These are phyloP conservation scores for Kwoniella sp. DNA, from an alignment of 768 basidiomycete genomes.

Conservation along the genomic window DNA sequence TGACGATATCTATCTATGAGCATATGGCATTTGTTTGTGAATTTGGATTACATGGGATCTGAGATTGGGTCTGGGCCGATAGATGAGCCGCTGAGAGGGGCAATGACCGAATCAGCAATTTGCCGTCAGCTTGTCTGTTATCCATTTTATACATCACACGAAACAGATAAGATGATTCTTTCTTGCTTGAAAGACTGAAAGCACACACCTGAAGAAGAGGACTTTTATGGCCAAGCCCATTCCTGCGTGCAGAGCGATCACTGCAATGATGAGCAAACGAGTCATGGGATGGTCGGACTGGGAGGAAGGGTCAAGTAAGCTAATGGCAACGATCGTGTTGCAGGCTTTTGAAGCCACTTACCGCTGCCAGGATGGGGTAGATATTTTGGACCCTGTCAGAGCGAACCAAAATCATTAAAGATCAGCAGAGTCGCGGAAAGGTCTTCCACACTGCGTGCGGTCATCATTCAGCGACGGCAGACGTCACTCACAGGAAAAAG, in stretches of 20 bases:
- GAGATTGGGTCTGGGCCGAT: constrained; percentile 41
- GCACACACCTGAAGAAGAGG: constrained; percentile 64
- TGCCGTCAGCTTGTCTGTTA: background rate
- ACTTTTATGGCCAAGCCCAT: constrained; percentile 86
- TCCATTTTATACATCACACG: too few species aligned
- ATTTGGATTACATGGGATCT: constrained; percentile 25
- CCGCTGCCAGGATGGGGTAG: constrained; percentile 84
- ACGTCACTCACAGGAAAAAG: constrained; percentile 75
- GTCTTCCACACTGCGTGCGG: too few species aligned
- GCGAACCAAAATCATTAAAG: too few species aligned
- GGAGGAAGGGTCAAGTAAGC: background rate
- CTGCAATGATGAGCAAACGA: constrained; percentile 75
- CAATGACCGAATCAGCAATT: background rate
- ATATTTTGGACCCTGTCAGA: constrained; percentile 59
- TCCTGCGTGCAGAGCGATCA: constrained; percentile 73
- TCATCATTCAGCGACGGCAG: too few species aligned
- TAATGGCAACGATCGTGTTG: background rate
- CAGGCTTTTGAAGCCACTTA: constrained; percentile 60
- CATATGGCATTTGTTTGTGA: background rate
- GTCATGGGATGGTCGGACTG: constrained; percentile 83
- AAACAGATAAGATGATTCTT: background rate
- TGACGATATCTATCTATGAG: constrained; percentile 1
- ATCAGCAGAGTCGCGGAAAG: too few species aligned
- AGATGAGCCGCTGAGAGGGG: constrained; percentile 31
- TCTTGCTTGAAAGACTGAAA: too few species aligned